These are phyloP conservation scores for Aureobasidium melanogenum DNA, from an alignment of 2,329 filamentous ascomycete genomes.

Conservation along the genomic window DNA sequence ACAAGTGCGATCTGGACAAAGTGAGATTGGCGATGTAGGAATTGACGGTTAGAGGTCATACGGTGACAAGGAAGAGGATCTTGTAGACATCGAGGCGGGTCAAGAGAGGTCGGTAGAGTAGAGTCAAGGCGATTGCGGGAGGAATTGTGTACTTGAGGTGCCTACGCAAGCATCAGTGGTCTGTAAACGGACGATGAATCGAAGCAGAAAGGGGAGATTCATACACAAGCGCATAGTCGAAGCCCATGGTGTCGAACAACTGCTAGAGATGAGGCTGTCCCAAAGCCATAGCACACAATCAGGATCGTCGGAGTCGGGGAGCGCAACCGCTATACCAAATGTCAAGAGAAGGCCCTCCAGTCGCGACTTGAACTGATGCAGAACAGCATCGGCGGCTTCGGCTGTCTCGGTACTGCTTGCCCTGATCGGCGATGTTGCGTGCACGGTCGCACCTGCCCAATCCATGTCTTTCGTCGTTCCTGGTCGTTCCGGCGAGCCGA, in stretches of 20 bases:
- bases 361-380: not conserved
- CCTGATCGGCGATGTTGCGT: not conserved
- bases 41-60: not conserved
- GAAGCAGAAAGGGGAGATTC: slow-evolving; percentile 21
- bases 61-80: slow-evolving; percentile 49
- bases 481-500: not conserved
- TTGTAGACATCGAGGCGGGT: slow-evolving; percentile 56
- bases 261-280: not conserved
- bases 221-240: slow-evolving; percentile 56
- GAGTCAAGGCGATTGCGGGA: slow-evolving; percentile 49
- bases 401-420: not conserved
- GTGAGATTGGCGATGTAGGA: not conserved
- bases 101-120: slow-evolving; percentile 52
- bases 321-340: not conserved
- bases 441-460: not conserved
- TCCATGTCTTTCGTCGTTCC: not conserved
- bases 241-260: slow-evolving; percentile 39
- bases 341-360: not conserved
- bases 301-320: not conserved
- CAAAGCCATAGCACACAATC: not conserved
- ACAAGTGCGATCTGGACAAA: slow-evolving; percentile 48
- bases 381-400: not conserved
- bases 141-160: slow-evolving; percentile 61
- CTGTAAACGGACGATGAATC: slow-evolving; percentile 1
- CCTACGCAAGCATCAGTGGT: slow-evolving; percentile 29